phyloP scores from a whole-genome alignment of 2,329 filamentous ascomycete genomes.

The Samsoniella hepiali region DNA sequence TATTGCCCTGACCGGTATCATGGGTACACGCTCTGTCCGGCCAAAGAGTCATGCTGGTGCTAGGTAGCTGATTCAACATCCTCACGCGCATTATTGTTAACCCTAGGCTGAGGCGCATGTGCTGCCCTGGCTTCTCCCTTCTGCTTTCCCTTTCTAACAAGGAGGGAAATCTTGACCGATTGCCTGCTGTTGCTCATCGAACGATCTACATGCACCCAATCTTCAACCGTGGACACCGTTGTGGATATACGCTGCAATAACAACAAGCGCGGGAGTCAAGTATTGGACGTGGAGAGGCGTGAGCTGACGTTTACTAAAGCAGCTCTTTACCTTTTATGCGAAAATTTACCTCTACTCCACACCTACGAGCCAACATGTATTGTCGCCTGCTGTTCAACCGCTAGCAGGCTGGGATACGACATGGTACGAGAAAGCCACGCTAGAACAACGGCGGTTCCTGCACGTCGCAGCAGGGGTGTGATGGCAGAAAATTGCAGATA shows the following conservation, averaged over 20 bases:
- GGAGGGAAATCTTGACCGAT: not conserved
- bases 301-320: not conserved
- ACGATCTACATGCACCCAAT: not conserved
- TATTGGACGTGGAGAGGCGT: not conserved
- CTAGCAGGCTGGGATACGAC: no score
- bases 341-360: no score
- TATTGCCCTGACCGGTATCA: not conserved
- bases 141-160: not conserved
- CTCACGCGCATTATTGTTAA: not conserved
- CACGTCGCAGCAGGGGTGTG: no score
- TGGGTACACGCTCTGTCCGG: not conserved
- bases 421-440: no score
- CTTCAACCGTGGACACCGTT: not conserved
- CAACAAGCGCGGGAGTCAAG: not conserved
- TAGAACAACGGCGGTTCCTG: no score
- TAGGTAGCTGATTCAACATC: not conserved
- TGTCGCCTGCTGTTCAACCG: no score
- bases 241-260: not conserved
- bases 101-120: no score
- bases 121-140: not conserved
- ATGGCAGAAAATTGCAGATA: no score
- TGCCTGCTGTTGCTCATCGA: not conserved
- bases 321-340: not conserved
- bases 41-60: not conserved
- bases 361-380: no score